A percentile compares a stretch with the other conserved stretches of the same genome.
Conservation (phyloP, 345 rosid species). For the Eucalyptus erythrocorys region DNA sequence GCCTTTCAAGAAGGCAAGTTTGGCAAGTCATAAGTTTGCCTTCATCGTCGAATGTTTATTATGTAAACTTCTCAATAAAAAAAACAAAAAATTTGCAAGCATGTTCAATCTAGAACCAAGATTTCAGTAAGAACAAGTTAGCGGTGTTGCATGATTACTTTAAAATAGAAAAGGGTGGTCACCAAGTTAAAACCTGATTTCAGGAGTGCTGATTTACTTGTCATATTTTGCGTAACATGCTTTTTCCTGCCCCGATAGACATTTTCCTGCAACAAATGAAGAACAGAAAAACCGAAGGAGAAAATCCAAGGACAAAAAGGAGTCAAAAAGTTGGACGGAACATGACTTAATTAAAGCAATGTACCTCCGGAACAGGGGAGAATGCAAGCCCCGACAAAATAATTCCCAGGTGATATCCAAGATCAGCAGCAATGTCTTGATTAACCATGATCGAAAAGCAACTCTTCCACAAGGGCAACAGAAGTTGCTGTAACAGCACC, state of each 20-base stretch:
- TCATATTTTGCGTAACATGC: neutral
- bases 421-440: constrained; percentile 62
- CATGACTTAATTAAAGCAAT: neutral
- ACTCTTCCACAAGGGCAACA: constrained; percentile 67
- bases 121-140: neutral
- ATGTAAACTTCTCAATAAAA: neutral
- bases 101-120: too few relatives aligned
- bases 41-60: neutral
- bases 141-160: neutral
- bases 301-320: neutral
- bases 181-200: neutral
- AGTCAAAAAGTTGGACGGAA: neutral
- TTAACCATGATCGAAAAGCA: constrained; percentile 86
- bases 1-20: neutral
- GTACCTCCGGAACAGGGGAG: constrained; percentile 74
- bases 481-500: constrained; percentile 55
- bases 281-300: neutral
- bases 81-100: neutral
- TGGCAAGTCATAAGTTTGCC: neutral
- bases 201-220: neutral
- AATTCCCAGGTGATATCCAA: constrained; percentile 65
- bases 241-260: neutral
- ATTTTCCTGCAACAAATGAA: neutral
- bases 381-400: constrained; percentile 66
- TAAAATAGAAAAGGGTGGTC: neutral